phyloP scores from a whole-genome alignment of 164 flowering plant genomes.

The Euptelea pleiosperma region DNA sequence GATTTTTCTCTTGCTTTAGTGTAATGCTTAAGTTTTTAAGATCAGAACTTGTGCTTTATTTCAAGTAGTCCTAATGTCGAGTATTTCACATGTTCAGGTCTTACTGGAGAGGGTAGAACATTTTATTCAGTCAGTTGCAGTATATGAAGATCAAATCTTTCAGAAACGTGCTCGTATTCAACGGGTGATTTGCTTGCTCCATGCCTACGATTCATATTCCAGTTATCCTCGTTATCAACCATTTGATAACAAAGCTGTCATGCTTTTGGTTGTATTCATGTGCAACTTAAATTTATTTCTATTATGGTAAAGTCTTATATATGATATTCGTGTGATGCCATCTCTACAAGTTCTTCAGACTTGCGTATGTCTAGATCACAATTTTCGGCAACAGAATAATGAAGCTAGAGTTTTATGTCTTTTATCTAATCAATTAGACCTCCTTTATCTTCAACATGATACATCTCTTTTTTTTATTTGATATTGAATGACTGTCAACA shows the following conservation, averaged over 20 bases:
- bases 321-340: too few relatives aligned
- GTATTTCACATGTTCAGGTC: conserved; percentile 44
- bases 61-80: conserved; percentile 2
- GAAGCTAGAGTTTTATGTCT: too few relatives aligned
- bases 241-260: too few relatives aligned
- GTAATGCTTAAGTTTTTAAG: not conserved
- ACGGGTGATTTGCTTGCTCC: conserved; percentile 46
- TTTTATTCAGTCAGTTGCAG: conserved; percentile 79
- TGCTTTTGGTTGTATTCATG: too few relatives aligned
- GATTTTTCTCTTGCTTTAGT: too few relatives aligned
- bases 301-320: too few relatives aligned
- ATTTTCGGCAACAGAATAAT: too few relatives aligned
- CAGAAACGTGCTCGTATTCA: conserved; percentile 91
- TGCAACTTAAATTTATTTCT: too few relatives aligned
- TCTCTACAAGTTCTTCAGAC: too few relatives aligned
- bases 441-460: too few relatives aligned
- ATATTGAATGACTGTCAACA: not conserved
- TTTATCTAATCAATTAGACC: too few relatives aligned
- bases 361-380: too few relatives aligned
- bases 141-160: conserved; percentile 82
- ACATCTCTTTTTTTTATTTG: not conserved
- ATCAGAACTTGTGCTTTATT: not conserved
- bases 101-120: conserved; percentile 80
- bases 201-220: conserved; percentile 1
- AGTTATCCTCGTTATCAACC: not conserved